Conservation (phyloP, 164 flowering plant species). For the Berberis thunbergii region DNA sequence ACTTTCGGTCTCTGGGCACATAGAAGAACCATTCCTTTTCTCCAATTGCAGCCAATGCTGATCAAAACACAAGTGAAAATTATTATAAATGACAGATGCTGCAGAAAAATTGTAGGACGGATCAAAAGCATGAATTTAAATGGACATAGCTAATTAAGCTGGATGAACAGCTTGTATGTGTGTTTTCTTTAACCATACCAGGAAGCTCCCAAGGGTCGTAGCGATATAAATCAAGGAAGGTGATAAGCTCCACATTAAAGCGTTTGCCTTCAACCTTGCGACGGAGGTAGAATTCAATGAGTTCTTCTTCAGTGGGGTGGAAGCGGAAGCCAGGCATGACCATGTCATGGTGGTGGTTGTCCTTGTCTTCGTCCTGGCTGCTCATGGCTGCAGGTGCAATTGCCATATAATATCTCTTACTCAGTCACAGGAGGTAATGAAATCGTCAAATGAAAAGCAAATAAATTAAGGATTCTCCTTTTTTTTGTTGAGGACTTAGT, state of each 20-base stretch:
- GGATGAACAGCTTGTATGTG: no score
- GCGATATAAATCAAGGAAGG: conserved; percentile 90
- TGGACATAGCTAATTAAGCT: no score
- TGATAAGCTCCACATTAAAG: conserved; percentile 88
- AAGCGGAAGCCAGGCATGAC: conserved; percentile 99
- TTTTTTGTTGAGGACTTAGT: not conserved
- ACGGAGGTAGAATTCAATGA: conserved; percentile 92
- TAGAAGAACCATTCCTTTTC: conserved; percentile 99
- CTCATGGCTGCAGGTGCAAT: conserved; percentile 44
- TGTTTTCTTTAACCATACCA: conserved; percentile 27
- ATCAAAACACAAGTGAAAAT: not conserved
- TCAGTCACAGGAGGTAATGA: not conserved
- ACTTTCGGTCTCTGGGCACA: conserved; percentile 92
- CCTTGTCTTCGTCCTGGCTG: conserved; percentile 14
- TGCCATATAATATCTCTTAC: conserved; percentile 2
- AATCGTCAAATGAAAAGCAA: no score
- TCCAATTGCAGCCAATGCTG: conserved; percentile 95
- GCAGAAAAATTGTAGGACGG: no score
- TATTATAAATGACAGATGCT: no score
- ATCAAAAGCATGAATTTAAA: no score
- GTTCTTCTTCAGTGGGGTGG: conserved; percentile 98
- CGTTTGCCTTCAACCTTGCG: conserved; percentile 96
- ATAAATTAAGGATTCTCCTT: not conserved
- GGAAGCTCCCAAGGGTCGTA: conserved; percentile 99
- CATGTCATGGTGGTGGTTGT: conserved; percentile 62